A percentile compares a stretch with the other conserved stretches of the same genome.
Evolutionary conservation across 2,329 filamentous ascomycete genomes (phyloP).

Genomic region (Aspergillus hortae): DNA sequence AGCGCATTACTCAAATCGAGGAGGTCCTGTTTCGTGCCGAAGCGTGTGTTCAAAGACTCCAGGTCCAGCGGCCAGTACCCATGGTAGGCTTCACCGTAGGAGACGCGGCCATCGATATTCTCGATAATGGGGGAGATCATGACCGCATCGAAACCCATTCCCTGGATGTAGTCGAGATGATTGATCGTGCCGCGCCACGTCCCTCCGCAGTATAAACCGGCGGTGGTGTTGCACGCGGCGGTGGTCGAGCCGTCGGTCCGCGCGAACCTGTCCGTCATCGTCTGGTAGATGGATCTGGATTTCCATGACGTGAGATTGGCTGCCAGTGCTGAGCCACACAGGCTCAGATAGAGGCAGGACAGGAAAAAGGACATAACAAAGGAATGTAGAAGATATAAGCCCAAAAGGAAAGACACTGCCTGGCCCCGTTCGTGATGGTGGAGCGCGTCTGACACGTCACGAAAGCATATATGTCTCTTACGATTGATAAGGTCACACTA

Average conservation of each 20-base stretch:
- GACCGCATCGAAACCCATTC: constrained; percentile 48
- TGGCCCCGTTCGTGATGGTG: no score
- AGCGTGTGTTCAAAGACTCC: constrained; percentile 47
- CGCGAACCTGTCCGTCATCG: constrained; percentile 47
- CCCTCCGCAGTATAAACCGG: constrained; percentile 47
- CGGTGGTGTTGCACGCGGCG: constrained; percentile 26
- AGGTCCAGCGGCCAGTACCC: constrained; percentile 51
- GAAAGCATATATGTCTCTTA: no score
- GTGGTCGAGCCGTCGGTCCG: constrained; percentile 37
- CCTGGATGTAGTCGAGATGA: constrained; percentile 50
- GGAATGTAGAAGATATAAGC: not conserved
- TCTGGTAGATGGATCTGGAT: constrained; percentile 43
- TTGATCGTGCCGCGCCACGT: constrained; percentile 49
- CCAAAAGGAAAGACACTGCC: no score
- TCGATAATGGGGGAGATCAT: constrained; percentile 43
- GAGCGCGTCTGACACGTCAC: no score
- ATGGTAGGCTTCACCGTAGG: constrained; percentile 48
- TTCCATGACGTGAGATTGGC: constrained; percentile 29
- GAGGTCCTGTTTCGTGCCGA: constrained; percentile 47
- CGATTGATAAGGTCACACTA: no score
- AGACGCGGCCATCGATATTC: constrained; percentile 34
- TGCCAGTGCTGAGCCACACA: no score
- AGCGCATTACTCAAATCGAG: constrained; percentile 44
- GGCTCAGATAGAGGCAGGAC: no score
- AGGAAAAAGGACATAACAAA: not conserved